Evolutionary conservation across 2,329 filamentous ascomycete genomes (phyloP).

Genomic region (Colletotrichum graminicola): DNA sequence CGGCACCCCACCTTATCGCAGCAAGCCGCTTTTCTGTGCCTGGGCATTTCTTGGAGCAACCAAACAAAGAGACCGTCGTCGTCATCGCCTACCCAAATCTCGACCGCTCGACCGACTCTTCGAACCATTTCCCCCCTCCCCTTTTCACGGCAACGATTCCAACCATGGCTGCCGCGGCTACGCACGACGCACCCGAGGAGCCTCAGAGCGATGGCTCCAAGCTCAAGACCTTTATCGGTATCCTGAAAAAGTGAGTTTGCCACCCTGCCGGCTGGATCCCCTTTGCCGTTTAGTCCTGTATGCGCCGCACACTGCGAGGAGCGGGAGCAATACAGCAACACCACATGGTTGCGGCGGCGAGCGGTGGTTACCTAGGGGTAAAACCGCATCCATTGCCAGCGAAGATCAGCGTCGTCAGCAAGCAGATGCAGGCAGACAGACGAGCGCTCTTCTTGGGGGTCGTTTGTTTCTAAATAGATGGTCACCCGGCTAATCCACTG

Average conservation of each 20-base stretch:
- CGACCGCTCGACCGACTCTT: conserved; percentile 5
- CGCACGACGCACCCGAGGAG: conserved; percentile 57
- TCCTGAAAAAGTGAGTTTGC: conserved; percentile 82
- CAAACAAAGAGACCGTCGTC: conserved; percentile 28
- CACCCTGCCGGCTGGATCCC: conserved; percentile 11
- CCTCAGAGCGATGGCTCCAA: conserved; percentile 84
- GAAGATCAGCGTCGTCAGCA: too few relatives aligned
- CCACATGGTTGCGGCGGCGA: background rate
- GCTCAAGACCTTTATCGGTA: conserved; percentile 87
- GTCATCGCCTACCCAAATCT: conserved; percentile 27
- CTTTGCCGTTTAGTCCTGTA: conserved; percentile 18
- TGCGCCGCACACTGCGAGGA: background rate
- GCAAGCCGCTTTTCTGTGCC: conserved; percentile 35
- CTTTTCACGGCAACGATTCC: background rate
- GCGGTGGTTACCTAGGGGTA: conserved; percentile 4
- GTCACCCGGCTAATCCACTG: conserved; percentile 17
- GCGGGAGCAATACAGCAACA: background rate
- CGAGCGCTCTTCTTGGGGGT: background rate
- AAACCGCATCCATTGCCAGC: background rate
- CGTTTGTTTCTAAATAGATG: too few relatives aligned
- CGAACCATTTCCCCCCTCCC: background rate
- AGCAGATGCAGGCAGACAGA: background rate
- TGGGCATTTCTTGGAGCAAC: conserved; percentile 27
- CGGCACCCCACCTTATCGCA: conserved; percentile 41
- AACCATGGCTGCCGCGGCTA: conserved; percentile 55